phyloP scores from a whole-genome alignment of 495 filamentous ascomycete genomes.

The Aspergillus asperescens region DNA sequence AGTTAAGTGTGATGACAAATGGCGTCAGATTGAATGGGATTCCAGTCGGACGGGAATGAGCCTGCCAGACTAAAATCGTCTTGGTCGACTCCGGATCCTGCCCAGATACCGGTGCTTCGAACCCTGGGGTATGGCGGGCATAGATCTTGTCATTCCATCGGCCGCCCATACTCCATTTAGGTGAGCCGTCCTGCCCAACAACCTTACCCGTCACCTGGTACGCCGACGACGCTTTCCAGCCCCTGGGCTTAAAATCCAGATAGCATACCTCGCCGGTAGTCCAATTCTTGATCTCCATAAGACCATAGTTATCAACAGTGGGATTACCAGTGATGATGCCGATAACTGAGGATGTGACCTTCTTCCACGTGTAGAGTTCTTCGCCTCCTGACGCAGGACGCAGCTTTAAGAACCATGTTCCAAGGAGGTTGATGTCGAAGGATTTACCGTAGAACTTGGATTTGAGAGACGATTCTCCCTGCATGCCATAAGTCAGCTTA shows the following conservation, averaged over 20 bases:
- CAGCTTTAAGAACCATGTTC: constrained; percentile 92
- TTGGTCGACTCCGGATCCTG: constrained; percentile 49
- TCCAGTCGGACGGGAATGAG: constrained; percentile 69
- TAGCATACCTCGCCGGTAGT: constrained; percentile 85
- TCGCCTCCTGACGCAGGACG: constrained; percentile 73
- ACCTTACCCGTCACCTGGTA: constrained; percentile 85
- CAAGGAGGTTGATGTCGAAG: constrained; percentile 93
- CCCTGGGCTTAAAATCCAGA: constrained; percentile 92
- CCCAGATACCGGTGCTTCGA: constrained; percentile 64
- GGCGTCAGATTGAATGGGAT: constrained; percentile 97
- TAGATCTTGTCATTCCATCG: constrained; percentile 98
- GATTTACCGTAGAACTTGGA: constrained; percentile 97
- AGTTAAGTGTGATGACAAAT: constrained; percentile 91
- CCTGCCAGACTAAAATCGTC: constrained; percentile 91
- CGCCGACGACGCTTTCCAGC: constrained; percentile 88
- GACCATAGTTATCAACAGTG: constrained; percentile 95
- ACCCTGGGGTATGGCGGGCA: constrained; percentile 86
- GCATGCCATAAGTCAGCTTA: constrained; percentile 5
- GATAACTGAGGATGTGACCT: constrained; percentile 94
- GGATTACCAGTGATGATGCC: constrained; percentile 97
- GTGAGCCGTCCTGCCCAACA: constrained; percentile 63
- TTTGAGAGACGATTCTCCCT: constrained; percentile 91
- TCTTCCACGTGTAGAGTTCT: constrained; percentile 98
- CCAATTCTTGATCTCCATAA: constrained; percentile 96
- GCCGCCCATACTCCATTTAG: constrained; percentile 83